Evolutionary conservation across 192 early-diverging fungal genomes (phyloP).

Genomic region (Backusella parvicylindrica): DNA sequence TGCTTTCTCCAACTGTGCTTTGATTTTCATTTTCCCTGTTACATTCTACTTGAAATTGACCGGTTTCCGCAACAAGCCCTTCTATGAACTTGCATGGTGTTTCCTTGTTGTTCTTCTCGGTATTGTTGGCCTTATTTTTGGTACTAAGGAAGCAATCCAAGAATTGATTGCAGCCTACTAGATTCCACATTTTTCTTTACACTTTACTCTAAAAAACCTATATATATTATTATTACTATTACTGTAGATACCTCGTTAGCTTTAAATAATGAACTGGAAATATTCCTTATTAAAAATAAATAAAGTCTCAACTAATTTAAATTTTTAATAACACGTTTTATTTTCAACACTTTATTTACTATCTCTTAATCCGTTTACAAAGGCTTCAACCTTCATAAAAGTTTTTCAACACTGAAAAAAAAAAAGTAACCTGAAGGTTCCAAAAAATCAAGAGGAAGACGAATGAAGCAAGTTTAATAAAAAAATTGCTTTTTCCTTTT

Average conservation of each 20-base stretch:
- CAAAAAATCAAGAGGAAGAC: too few species aligned
- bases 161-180: slow-evolving; percentile 19
- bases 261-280: neutral
- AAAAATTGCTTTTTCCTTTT: too few species aligned
- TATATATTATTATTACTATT: neutral
- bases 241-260: neutral
- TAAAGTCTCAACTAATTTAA: neutral
- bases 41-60: slow-evolving; percentile 73
- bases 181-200: neutral
- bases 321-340: neutral
- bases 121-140: slow-evolving; percentile 58
- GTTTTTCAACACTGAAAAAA: too few species aligned
- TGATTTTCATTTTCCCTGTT: slow-evolving; percentile 83
- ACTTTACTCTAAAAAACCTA: neutral
- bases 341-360: neutral
- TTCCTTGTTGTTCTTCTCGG: slow-evolving; percentile 56
- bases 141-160: slow-evolving; percentile 61
- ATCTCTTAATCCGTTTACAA: too few species aligned
- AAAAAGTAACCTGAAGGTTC: too few species aligned
- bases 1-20: slow-evolving; percentile 66
- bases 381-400: too few species aligned
- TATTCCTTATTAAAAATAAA: neutral
- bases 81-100: slow-evolving; percentile 46
- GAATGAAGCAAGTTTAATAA: too few species aligned
- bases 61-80: slow-evolving; percentile 42